Evolutionary conservation across 768 basidiomycete genomes (phyloP).

Genomic region (Kwoniella europaea): DNA sequence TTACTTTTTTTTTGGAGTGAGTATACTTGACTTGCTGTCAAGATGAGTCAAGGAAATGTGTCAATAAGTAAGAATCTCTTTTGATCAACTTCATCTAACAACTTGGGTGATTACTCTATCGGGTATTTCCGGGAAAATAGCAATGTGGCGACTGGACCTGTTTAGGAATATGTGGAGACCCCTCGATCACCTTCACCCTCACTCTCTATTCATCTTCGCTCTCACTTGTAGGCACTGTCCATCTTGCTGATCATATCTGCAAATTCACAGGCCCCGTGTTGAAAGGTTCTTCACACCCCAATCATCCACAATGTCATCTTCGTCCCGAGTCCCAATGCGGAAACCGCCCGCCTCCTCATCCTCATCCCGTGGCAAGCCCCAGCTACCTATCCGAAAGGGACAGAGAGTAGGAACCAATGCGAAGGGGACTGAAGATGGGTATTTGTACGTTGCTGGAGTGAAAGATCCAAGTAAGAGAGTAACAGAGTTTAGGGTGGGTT

Average conservation of each 20-base stretch:
- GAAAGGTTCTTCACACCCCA: background rate
- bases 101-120: background rate
- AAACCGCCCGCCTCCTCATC: conserved; percentile 16
- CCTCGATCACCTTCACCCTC: background rate
- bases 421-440: conserved; percentile 43
- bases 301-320: conserved; percentile 9
- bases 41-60: background rate
- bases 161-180: background rate
- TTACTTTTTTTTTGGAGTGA: background rate
- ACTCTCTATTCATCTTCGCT: too few relatives aligned
- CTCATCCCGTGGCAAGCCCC: conserved; percentile 7
- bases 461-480: conserved; percentile 51
- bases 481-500: conserved; percentile 49
- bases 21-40: background rate
- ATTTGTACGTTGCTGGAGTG: conserved; percentile 53
- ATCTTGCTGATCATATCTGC: too few relatives aligned
- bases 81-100: too few relatives aligned
- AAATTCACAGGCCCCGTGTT: too few relatives aligned
- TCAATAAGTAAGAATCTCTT: background rate
- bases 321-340: conserved; percentile 16
- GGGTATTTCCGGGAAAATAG: conserved; percentile 16
- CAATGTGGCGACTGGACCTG: conserved; percentile 8
- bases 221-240: too few relatives aligned
- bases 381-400: conserved; percentile 5
- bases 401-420: conserved; percentile 41